A percentile compares a stretch with the other conserved stretches of the same genome.
phyloP scores from a whole-genome alignment of 768 basidiomycete genomes.

The Suillus occidentalis region DNA sequence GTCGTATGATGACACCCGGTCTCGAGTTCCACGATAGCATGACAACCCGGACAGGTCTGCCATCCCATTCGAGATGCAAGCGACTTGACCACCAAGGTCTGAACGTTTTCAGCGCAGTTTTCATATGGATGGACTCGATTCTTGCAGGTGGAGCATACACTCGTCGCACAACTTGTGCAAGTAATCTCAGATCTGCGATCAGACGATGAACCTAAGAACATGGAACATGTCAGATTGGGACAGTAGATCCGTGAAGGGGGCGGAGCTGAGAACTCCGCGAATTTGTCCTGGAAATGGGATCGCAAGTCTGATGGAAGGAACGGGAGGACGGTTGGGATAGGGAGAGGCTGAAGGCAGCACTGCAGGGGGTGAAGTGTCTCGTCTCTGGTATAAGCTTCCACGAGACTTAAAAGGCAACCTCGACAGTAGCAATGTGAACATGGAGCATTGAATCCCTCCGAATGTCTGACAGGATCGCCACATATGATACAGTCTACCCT shows the following conservation, averaged over 20 bases:
- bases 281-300: constrained; percentile 40
- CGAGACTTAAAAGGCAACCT: constrained; percentile 43
- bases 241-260: constrained; percentile 49
- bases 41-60: constrained; percentile 66
- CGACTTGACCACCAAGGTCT: constrained; percentile 41
- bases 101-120: constrained; percentile 44
- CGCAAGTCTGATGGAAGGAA: constrained; percentile 32
- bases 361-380: constrained; percentile 53
- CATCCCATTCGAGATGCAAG: constrained; percentile 48
- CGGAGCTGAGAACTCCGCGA: constrained; percentile 44
- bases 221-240: constrained; percentile 46
- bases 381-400: constrained; percentile 44
- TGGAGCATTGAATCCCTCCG: constrained; percentile 36
- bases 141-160: constrained; percentile 52
- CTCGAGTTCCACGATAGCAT: constrained; percentile 53
- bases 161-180: constrained; percentile 41
- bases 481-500: constrained; percentile 44
- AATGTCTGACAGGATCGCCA: constrained; percentile 30
- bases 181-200: constrained; percentile 16
- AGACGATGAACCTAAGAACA: constrained; percentile 47
- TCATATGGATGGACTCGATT: constrained; percentile 40
- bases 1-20: constrained; percentile 66
- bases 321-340: constrained; percentile 22
- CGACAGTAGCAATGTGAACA: constrained; percentile 50
- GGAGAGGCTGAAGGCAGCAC: constrained; percentile 45